A percentile compares a stretch with the other conserved stretches of the same genome.
phyloP scores from a whole-genome alignment of 2,329 filamentous ascomycete genomes.

The Fusarium agapanthi region DNA sequence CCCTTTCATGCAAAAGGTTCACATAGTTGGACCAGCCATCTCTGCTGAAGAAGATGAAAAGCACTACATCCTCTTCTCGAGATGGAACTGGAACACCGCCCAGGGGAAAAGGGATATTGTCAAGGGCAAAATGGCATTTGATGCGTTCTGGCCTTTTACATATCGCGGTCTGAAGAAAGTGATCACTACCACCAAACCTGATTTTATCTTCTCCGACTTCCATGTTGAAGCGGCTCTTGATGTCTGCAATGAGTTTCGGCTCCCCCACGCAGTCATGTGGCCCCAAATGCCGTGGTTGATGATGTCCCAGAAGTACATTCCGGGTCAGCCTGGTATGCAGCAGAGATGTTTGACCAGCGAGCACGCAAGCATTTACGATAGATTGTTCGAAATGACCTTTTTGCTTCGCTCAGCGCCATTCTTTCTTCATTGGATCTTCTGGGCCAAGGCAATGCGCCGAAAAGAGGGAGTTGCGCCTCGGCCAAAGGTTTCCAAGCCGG shows the following conservation, averaged over 20 bases:
- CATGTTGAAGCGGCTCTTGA: not conserved
- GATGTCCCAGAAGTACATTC: slow-evolving; percentile 8
- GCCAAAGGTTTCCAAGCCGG: not conserved
- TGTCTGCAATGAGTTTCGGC: not conserved
- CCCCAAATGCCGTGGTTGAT: slow-evolving; percentile 7
- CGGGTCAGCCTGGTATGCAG: slow-evolving; percentile 1
- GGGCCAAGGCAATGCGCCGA: not conserved
- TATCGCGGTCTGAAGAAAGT: not conserved
- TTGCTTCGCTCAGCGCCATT: not conserved
- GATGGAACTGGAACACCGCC: slow-evolving; percentile 1
- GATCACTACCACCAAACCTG: not conserved
- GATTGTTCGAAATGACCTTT: not conserved
- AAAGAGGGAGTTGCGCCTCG: not conserved
- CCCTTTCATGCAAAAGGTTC: not conserved
- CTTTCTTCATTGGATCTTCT: not conserved
- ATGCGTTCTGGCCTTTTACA: not conserved
- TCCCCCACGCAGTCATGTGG: slow-evolving; percentile 5
- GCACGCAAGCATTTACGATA: not conserved
- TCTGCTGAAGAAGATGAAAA: not conserved
- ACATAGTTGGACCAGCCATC: not conserved
- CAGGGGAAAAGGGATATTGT: not conserved
- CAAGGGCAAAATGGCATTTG: not conserved
- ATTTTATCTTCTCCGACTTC: slow-evolving; percentile 5
- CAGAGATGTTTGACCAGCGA: not conserved
- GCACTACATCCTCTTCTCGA: not conserved